Conservation (phyloP, 2,329 filamentous ascomycete species). For the Sclerotinia minor region DNA sequence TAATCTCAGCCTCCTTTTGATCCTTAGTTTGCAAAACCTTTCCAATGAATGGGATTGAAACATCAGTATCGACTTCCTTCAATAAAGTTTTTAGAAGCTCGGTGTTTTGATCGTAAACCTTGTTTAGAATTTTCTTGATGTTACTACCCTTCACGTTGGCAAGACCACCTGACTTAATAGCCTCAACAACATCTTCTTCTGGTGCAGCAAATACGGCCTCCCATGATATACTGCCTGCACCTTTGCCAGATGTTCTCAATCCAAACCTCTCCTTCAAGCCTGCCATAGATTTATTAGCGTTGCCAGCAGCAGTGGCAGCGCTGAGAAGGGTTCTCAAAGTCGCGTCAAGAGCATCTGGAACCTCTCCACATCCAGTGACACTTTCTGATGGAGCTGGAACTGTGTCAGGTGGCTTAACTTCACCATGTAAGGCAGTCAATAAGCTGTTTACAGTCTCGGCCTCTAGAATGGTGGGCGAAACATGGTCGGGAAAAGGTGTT, state of each 20-base stretch:
- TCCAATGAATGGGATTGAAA: conserved; percentile 48
- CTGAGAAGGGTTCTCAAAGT: conserved; percentile 55
- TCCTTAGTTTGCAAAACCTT: conserved; percentile 45
- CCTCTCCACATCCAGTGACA: conserved; percentile 66
- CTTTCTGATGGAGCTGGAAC: conserved; percentile 70
- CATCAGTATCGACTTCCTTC: conserved; percentile 45
- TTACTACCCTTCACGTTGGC: conserved; percentile 68
- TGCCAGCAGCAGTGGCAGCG: conserved; percentile 51
- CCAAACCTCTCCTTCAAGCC: conserved; percentile 67
- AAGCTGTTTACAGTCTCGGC: conserved; percentile 69
- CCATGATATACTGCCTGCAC: conserved; percentile 74
- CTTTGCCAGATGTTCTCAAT: conserved; percentile 59
- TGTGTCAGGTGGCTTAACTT: conserved; percentile 61
- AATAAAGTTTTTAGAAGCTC: conserved; percentile 53
- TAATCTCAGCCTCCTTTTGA: conserved; percentile 58
- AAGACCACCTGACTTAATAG: conserved; percentile 71
- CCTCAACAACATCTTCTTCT: conserved; percentile 61
- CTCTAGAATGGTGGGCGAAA: conserved; percentile 64
- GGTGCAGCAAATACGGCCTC: conserved; percentile 64
- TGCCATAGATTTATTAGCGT: conserved; percentile 64
- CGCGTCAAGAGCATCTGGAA: conserved; percentile 56
- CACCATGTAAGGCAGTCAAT: conserved; percentile 65
- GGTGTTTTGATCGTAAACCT: conserved; percentile 68
- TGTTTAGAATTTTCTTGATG: conserved; percentile 72
- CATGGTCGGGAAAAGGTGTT: conserved; percentile 68